Evolutionary conservation across 352 stramenopile species (phyloP), one percentile per base, ranked within the genome.

Genomic region (Globisporangium polare): DNA sequence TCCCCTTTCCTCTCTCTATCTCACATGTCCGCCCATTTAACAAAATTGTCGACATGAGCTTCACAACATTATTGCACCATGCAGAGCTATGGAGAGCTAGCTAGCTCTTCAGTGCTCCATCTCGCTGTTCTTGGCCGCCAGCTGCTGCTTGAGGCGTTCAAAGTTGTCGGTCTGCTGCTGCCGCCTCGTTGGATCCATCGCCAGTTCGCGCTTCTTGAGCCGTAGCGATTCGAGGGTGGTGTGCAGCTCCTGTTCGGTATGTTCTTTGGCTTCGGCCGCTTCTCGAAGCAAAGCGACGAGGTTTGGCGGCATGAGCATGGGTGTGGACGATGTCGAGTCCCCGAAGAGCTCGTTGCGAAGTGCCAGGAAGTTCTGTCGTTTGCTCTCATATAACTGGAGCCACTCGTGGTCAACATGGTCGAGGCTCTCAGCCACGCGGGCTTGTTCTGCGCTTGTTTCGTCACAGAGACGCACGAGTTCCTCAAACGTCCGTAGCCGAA

Each of bases 281-380:
- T 49, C 62, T 56, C 95, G n/a, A 71, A 78, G 50, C 72, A n/a
- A 54, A 39, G 37, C 49, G 0, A 81, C 98, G 1, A 83, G 92
- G 42, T 89, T 98, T 52, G 87, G 86, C 24, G 96, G 96, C 13
- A 74, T 63, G 8, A 99, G 98, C 69, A 95, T 95, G 39, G 89
- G 67, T 51, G 83, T 97, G 27, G 96, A 18, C 2, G 52, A 62
- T n/a, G 18, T 35, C 2, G 46, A 12, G 22, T 62, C 42, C 7
- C 43, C 53, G 22, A 66, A 66, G 13, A 66, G 35, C 37, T 66
- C 60, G 5, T 20, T 49, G n/a, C 33, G 53, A 9, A 66, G 60
- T 5, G 33, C 35, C 0, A 61, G 22, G 8, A 66, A 33, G 5
- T 22, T 42, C 7, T 42, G n/a, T 8, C 35, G 42, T 35, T 66